Evolutionary conservation across 768 basidiomycete genomes (phyloP), one percentile per base, ranked within the genome.

Genomic region (Russula foetens): DNA sequence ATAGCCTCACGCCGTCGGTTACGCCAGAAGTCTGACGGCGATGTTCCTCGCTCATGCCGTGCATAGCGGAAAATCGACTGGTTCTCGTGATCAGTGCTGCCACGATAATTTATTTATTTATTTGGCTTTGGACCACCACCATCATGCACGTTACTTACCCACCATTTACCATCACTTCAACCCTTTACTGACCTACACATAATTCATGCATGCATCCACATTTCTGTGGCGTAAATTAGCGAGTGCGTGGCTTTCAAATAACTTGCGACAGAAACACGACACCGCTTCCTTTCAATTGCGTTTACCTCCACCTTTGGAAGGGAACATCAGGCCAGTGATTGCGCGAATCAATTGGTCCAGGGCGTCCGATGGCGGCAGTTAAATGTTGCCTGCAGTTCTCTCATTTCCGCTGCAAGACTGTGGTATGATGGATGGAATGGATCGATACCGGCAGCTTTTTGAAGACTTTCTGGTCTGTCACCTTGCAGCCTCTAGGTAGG

Each of bases 41-140:
- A 43, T 53, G 56, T 28, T n/a, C 45, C 45, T 48, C 45, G 56
- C 56, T n/a, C 56, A 47, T 62, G 61, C 61, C 61, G 61, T 52
- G 56, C 61, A 62, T 62, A 52, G 61, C 61, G 61, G 61, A 62
- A 62, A 62, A 61, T 57, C 61, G 61, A 62, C 61, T 58, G 48
- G 46, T 38, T 53, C 51, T 29, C 55, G 53, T 56, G 41, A 62
- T 62, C 45, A 62, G 45, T 58, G 26, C 35, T n/a, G n/a, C 35
- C 56, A 62, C 21, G 50, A 58, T 62, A 62, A 62, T 50, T 62
- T 62, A 62, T 62, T 48, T 41, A 57, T 39, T 53, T 58, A 57
- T 53, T 56, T 56, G 51, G 46, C 43, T 1, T 28, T n/a, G 35
- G 58, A 4, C 38, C 35, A 35, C n/a, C n/a, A n/a, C n/a, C n/a